phyloP scores from a whole-genome alignment of 805 yeast species.

The Cyberlindnera saturnus region DNA sequence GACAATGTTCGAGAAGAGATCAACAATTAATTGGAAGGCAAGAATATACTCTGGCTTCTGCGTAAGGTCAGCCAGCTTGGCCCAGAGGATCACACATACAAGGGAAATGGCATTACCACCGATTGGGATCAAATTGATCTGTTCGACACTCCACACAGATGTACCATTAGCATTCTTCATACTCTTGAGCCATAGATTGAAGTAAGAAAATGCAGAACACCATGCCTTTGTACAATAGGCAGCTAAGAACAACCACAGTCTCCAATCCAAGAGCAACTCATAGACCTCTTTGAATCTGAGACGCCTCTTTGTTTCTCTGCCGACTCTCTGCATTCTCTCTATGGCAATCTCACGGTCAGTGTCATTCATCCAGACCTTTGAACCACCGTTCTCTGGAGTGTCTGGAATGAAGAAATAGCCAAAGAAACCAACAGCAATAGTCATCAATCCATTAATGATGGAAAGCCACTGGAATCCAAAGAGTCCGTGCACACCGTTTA shows the following conservation, averaged over 20 bases:
- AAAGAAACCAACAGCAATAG: conserved; percentile 23
- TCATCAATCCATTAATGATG: conserved; percentile 14
- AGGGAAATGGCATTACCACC: conserved; percentile 16
- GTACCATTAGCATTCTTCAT: conserved; percentile 13
- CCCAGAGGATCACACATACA: conserved; percentile 9
- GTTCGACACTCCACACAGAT: conserved; percentile 3
- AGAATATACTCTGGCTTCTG: conserved; percentile 5
- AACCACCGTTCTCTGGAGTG: conserved; percentile 23
- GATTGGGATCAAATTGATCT: conserved; percentile 17
- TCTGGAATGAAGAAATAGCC: conserved; percentile 35
- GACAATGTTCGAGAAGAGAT: conserved; percentile 6
- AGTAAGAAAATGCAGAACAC: conserved; percentile 6
- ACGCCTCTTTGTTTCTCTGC: conserved; percentile 11
- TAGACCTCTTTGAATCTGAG: conserved; percentile 3
- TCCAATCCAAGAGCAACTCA: conserved; percentile 7
- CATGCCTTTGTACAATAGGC: conserved; percentile 9
- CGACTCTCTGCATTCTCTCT: conserved; percentile 13
- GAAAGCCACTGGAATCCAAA: conserved; percentile 15
- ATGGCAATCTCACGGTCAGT: conserved; percentile 27
- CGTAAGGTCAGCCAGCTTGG: conserved; percentile 10
- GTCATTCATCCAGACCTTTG: conserved; percentile 26
- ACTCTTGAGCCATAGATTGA: conserved; percentile 14
- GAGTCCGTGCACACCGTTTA: conserved; percentile 6
- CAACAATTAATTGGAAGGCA: conserved; percentile 2
- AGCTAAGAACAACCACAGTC: conserved; percentile 10